phyloP scores from a whole-genome alignment of 176 grass and related monocot species.

The Cenchrus fungigraminus region DNA sequence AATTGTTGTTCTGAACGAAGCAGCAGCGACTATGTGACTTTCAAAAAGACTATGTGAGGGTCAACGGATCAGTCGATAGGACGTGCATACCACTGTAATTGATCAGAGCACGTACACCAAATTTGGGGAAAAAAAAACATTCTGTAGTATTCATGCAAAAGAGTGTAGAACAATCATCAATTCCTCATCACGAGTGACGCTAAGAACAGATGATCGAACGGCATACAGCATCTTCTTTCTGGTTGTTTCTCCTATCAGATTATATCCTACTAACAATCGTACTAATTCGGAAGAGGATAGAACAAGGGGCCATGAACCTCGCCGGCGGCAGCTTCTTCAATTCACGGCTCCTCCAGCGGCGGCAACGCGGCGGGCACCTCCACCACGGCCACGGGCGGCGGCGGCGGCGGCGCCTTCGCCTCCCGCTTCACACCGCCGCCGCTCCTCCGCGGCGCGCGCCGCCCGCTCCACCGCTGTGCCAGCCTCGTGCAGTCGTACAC shows the following conservation, averaged over 20 bases:
- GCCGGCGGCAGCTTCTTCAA: not conserved
- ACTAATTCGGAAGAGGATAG: not conserved
- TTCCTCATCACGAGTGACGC: slow-evolving; percentile 1
- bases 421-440: slow-evolving; percentile 37
- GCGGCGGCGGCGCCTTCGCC: slow-evolving; percentile 35
- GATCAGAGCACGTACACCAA: slow-evolving; percentile 12
- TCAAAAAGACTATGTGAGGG: not conserved
- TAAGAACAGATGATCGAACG: not conserved
- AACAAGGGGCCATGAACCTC: slow-evolving; percentile 31
- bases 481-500: slow-evolving; percentile 65
- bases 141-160: too few relatives aligned
- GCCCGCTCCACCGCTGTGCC: slow-evolving; percentile 45
- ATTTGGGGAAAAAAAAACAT: not conserved
- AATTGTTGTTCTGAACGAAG: not conserved
- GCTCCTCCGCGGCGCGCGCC: slow-evolving; percentile 23
- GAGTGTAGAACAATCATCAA: not conserved
- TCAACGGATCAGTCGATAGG: not conserved
- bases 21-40: not conserved
- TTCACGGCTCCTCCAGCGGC: slow-evolving; percentile 56
- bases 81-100: not conserved
- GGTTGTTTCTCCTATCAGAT: not conserved
- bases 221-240: not conserved
- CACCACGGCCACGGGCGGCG: not conserved
- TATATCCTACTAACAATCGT: not conserved
- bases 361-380: slow-evolving; percentile 43